phyloP scores from a whole-genome alignment of 208 protist genomes.

The Sergeia podlipaevii region DNA sequence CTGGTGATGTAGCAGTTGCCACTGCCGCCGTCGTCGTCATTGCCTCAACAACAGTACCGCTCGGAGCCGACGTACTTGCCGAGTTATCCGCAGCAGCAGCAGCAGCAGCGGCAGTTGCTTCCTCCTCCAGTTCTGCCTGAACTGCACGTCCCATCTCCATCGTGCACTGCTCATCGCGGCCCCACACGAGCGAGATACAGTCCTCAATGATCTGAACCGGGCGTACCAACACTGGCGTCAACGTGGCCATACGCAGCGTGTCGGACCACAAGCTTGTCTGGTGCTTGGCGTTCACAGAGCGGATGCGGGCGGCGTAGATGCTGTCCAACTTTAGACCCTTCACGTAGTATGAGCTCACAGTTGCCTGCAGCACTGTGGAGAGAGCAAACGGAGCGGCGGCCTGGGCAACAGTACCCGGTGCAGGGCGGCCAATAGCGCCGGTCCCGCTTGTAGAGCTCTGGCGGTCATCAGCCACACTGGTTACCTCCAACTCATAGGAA shows the following conservation, averaged over 20 bases:
- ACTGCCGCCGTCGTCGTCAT: too few species aligned
- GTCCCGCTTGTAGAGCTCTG: slow-evolving; percentile 20
- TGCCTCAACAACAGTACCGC: slow-evolving; percentile 13
- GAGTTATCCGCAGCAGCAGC: too few species aligned
- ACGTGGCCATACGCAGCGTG: slow-evolving; percentile 53
- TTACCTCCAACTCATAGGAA: slow-evolving; percentile 61
- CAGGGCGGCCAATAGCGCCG: too few species aligned
- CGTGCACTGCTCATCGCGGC: slow-evolving; percentile 52
- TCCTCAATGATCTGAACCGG: slow-evolving; percentile 74
- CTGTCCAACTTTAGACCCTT: slow-evolving; percentile 49
- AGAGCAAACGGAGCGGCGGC: too few species aligned
- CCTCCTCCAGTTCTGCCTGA: neutral
- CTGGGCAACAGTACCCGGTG: too few species aligned
- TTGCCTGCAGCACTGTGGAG: too few species aligned
- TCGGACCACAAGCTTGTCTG: slow-evolving; percentile 65
- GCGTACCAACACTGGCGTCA: slow-evolving; percentile 46
- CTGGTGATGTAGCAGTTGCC: too few species aligned
- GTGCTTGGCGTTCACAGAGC: slow-evolving; percentile 53
- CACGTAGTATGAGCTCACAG: slow-evolving; percentile 32
- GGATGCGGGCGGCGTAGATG: slow-evolving; percentile 53
- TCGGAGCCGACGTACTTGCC: too few species aligned
- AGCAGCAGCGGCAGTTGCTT: slow-evolving; percentile 10
- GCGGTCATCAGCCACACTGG: slow-evolving; percentile 21
- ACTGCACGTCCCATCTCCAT: too few species aligned
- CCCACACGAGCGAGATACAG: slow-evolving; percentile 64